Evolutionary conservation across 768 basidiomycete genomes (phyloP).

Genomic region (Lactarius trivialis): DNA sequence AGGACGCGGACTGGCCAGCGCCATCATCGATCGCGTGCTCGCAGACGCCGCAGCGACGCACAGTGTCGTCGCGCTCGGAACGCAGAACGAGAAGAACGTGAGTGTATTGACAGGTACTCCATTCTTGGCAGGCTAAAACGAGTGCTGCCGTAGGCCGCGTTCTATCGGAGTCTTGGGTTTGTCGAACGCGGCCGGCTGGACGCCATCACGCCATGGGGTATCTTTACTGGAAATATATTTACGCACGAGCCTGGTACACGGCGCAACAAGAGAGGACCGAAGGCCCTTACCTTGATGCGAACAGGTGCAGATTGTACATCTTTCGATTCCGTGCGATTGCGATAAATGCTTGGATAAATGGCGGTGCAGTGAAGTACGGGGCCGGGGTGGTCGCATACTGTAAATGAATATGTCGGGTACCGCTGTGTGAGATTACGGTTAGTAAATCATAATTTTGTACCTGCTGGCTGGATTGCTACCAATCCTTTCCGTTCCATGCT

Average conservation of each 20-base stretch:
- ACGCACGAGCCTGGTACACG: background rate
- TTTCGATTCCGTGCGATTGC: background rate
- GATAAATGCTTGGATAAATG: background rate
- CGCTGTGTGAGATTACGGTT: too few relatives aligned
- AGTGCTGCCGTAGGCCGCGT: background rate
- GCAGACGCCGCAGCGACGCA: background rate
- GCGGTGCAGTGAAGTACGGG: too few relatives aligned
- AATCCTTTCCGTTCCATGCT: too few relatives aligned
- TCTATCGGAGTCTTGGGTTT: constrained; percentile 5
- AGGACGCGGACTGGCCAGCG: background rate
- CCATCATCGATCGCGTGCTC: background rate
- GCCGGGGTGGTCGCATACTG: too few relatives aligned
- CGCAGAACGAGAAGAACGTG: constrained; percentile 6
- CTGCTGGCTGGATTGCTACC: too few relatives aligned
- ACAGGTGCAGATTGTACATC: background rate
- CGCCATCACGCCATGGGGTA: background rate
- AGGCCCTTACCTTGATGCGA: background rate
- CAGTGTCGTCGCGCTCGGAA: background rate
- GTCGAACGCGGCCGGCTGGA: constrained; percentile 3
- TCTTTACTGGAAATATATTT: constrained; percentile 3
- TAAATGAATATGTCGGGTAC: too few relatives aligned
- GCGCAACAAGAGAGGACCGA: background rate
- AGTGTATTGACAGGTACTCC: background rate
- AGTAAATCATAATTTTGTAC: too few relatives aligned
- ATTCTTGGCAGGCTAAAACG: background rate